Conservation (phyloP, 1,284 basidiomycete genomes). For the Rhodotorula sp. region DNA sequence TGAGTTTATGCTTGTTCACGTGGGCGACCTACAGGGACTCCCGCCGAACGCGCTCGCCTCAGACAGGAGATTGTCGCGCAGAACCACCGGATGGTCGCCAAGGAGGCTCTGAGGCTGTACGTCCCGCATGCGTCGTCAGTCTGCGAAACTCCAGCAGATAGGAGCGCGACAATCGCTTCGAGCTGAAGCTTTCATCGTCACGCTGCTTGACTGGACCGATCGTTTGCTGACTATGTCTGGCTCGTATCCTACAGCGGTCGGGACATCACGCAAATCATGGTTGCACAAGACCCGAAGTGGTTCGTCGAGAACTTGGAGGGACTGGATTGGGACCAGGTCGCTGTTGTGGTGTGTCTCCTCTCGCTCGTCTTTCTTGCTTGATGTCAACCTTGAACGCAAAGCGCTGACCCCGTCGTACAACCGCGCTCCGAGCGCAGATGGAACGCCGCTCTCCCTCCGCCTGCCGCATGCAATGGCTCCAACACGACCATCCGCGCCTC, state of each 20-base stretch:
- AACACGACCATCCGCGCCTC: constrained; percentile 36
- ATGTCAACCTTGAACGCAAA: accelerated
- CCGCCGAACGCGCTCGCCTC: constrained; percentile 16
- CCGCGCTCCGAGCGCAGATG: too few species aligned
- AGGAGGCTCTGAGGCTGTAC: constrained; percentile 8
- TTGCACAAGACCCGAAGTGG: neutral
- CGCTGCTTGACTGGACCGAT: neutral
- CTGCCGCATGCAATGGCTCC: constrained; percentile 39
- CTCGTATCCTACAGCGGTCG: constrained; percentile 5
- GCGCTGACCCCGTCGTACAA: too few species aligned
- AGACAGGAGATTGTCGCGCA: constrained; percentile 25
- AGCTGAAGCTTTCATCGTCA: neutral
- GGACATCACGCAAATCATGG: neutral
- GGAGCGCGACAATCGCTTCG: neutral
- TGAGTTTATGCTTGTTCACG: too few species aligned
- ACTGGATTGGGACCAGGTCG: constrained; percentile 33
- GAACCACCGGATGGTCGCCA: constrained; percentile 23
- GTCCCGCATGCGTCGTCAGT: too few species aligned
- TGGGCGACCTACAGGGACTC: constrained; percentile 10
- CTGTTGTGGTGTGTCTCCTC: constrained; percentile 17
- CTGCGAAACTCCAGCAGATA: too few species aligned
- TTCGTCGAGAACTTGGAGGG: constrained; percentile 13
- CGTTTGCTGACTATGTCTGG: too few species aligned
- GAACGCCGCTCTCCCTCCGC: constrained; percentile 29
- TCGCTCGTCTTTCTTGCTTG: neutral